These are phyloP conservation scores for Singerocomus inundabilis DNA, from an alignment of 1,284 basidiomycete genomes.

Conservation along the genomic window DNA sequence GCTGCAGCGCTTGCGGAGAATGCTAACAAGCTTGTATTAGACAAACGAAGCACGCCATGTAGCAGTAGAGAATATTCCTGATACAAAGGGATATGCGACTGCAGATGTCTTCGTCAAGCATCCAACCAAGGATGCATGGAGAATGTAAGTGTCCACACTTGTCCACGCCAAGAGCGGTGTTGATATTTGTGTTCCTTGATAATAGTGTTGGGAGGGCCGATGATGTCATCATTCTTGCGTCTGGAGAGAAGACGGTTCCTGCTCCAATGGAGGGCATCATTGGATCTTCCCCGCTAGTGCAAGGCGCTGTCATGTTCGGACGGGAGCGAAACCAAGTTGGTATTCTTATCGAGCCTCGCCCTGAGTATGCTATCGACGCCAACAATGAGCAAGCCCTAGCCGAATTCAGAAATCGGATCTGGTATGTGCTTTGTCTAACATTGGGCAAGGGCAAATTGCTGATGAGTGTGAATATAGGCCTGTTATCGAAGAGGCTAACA, in stretches of 20 bases:
- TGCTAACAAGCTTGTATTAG: not conserved
- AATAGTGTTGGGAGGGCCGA: not conserved
- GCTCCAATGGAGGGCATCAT: not conserved
- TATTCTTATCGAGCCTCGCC: not conserved
- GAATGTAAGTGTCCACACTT: conserved; percentile 16
- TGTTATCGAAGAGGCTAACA: conserved; percentile 4
- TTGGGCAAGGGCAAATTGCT: not conserved
- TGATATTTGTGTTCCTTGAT: not conserved
- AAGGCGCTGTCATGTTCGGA: not conserved
- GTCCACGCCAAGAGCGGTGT: not conserved
- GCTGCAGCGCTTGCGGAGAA: not conserved
- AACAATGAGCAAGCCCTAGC: not conserved
- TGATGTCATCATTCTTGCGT: not conserved
- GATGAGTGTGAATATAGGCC: not conserved
- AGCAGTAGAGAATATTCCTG: conserved; percentile 1
- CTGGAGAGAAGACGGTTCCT: not conserved
- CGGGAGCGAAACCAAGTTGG: not conserved
- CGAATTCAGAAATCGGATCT: conserved; percentile 2
- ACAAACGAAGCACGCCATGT: not conserved
- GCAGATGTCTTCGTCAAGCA: conserved; percentile 5
- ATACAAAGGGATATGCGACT: conserved; percentile 1
- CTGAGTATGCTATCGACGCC: not conserved
- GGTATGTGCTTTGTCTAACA: not conserved
- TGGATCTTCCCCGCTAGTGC: not conserved
- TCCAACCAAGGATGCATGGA: conserved; percentile 7